Conservation (phyloP, 140 eudicot species). For the Ambrosia hybrid region DNA sequence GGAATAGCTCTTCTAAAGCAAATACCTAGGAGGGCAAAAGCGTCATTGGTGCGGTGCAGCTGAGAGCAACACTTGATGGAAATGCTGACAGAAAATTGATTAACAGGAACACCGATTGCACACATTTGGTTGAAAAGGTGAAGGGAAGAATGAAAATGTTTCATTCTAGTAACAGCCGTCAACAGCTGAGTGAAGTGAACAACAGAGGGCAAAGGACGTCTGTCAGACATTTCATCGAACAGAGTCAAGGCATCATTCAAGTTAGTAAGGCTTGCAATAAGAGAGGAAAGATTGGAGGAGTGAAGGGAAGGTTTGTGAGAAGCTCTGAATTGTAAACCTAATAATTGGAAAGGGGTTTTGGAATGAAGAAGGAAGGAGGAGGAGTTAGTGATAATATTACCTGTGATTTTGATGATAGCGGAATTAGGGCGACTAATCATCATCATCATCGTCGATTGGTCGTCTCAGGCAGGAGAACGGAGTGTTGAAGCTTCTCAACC, state of each 20-base stretch:
- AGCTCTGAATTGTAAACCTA: too few species aligned
- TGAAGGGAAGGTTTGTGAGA: too few species aligned
- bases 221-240: conserved; percentile 13
- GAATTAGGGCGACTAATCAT: too few species aligned
- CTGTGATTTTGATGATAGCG: neutral
- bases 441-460: too few species aligned
- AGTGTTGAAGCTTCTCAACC: too few species aligned
- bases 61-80: conserved; percentile 14
- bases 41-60: conserved; percentile 9
- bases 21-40: neutral
- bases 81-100: neutral
- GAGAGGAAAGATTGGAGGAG: neutral
- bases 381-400: neutral
- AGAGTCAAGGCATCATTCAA: conserved; percentile 4
- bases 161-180: conserved; percentile 1
- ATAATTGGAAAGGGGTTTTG: neutral
- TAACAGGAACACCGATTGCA: neutral
- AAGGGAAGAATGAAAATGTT: neutral
- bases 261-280: neutral
- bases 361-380: neutral
- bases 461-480: too few species aligned
- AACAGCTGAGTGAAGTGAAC: conserved; percentile 2
- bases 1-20: neutral
- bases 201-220: conserved; percentile 3
- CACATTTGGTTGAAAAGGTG: conserved; percentile 8